Evolutionary conservation across 345 rosid species (phyloP).

Genomic region (Ceriops tagal): DNA sequence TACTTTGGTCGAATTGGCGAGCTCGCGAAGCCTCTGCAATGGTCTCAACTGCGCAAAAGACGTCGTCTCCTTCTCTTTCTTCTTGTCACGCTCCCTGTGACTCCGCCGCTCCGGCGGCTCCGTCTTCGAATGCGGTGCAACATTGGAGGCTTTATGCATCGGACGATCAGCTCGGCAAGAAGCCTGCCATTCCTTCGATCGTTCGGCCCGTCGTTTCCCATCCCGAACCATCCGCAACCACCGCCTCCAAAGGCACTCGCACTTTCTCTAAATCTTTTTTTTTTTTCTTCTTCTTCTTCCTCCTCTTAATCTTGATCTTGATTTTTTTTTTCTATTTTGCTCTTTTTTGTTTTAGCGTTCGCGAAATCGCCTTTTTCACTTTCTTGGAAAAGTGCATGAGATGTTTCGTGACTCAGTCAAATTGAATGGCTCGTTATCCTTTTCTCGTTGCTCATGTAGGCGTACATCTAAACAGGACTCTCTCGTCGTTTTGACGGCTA

Average conservation of each 20-base stretch:
- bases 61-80: conserved; percentile 48
- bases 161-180: conserved; percentile 40
- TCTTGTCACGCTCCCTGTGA: conserved; percentile 14
- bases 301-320: neutral
- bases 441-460: too few species aligned
- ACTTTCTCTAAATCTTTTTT: neutral
- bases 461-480: too few species aligned
- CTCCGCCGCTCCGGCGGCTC: conserved; percentile 29
- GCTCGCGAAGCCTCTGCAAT: conserved; percentile 83
- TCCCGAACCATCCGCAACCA: conserved; percentile 48
- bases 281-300: neutral
- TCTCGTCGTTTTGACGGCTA: neutral
- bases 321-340: neutral
- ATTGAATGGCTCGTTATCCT: too few species aligned
- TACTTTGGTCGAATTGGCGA: conserved; percentile 75
- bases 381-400: neutral
- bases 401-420: neutral
- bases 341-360: neutral
- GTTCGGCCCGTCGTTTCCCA: conserved; percentile 63
- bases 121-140: conserved; percentile 30
- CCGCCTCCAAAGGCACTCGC: conserved; percentile 51
- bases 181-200: conserved; percentile 41
- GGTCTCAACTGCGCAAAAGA: conserved; percentile 88
- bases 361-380: neutral
- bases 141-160: conserved; percentile 33